phyloP scores from a whole-genome alignment of 2,329 filamentous ascomycete species.

The Penicillium aurantiogriseum region DNA sequence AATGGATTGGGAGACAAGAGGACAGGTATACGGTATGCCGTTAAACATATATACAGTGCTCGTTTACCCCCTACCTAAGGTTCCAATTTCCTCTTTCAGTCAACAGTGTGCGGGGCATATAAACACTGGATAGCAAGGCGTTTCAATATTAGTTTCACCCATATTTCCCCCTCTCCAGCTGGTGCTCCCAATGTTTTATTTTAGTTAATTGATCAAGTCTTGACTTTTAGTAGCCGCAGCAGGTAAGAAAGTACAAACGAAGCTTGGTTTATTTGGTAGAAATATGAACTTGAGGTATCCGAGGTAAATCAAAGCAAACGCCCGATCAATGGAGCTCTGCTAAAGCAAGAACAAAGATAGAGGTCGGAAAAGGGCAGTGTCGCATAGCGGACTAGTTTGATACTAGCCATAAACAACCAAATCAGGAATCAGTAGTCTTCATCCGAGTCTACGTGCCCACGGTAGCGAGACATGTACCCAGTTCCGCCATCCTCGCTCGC shows the following conservation, averaged over 20 bases:
- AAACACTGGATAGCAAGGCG: neutral
- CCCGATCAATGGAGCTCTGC: neutral
- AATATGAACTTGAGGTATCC: neutral
- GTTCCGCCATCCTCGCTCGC: conserved; percentile 31
- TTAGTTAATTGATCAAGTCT: neutral
- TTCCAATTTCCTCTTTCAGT: neutral
- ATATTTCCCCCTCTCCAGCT: neutral
- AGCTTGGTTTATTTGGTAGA: neutral
- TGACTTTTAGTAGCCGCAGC: neutral
- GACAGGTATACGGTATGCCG: neutral
- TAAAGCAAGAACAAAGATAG: neutral
- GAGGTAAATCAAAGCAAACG: neutral
- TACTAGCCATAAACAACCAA: neutral
- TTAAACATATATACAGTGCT: neutral
- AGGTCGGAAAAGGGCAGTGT: neutral
- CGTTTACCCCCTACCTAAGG: neutral
- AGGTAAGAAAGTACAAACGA: neutral
- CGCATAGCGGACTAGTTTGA: neutral
- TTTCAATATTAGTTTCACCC: neutral
- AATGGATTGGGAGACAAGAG: neutral
- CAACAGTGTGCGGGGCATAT: neutral
- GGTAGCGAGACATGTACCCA: conserved; percentile 22
- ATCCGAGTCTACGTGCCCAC: conserved; percentile 30
- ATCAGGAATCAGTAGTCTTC: conserved; percentile 22
- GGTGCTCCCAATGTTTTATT: neutral